These are phyloP conservation scores for Colletotrichum higginsianum DNA, from an alignment of 2,329 filamentous ascomycete genomes.

Conservation along the genomic window DNA sequence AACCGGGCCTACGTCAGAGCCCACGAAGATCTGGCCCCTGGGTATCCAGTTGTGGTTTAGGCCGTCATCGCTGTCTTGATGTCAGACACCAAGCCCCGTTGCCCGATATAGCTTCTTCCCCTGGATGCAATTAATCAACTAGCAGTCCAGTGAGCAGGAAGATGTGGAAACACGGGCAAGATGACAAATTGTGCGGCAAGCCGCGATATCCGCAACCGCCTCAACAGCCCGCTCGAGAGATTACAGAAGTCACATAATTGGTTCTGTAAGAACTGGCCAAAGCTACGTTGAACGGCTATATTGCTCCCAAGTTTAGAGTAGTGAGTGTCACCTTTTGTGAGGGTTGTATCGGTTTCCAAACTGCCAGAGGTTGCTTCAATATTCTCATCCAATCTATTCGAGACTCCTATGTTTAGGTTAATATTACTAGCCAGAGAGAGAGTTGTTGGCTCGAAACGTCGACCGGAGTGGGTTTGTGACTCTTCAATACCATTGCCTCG, in stretches of 20 bases:
- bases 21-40: not conserved
- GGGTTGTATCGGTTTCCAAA: not conserved
- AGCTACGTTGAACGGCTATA: not conserved
- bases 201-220: no score
- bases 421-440: not conserved
- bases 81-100: not conserved
- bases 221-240: not conserved
- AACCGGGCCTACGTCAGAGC: not conserved
- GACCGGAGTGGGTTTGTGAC: not conserved
- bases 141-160: not conserved
- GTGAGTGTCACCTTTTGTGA: not conserved
- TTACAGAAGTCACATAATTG: not conserved
- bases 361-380: fast-evolving
- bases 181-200: not conserved
- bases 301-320: not conserved
- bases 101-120: not conserved
- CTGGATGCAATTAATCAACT: not conserved
- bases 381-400: not conserved
- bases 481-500: not conserved
- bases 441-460: not conserved
- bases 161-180: not conserved
- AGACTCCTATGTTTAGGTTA: not conserved
- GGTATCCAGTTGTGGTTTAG: not conserved
- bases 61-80: not conserved
- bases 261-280: not conserved